Evolutionary conservation across 106 monocot genomes (phyloP).

Genomic region (Hemerocallis citrina): DNA sequence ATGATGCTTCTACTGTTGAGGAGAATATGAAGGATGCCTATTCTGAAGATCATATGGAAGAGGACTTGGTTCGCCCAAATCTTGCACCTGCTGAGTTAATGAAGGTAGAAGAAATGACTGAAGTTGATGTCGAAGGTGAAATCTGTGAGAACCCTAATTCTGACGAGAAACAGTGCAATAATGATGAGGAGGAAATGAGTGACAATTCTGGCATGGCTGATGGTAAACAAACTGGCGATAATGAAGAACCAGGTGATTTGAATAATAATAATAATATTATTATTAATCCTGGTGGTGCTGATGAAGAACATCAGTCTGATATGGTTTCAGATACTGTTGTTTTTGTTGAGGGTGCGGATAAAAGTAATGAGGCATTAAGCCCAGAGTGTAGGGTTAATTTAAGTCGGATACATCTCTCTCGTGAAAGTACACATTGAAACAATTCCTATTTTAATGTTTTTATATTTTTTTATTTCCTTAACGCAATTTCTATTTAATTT

Average conservation of each 20-base stretch:
- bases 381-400: slow-evolving; percentile 31
- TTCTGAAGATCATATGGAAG: background rate
- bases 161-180: background rate
- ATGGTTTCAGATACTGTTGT: background rate
- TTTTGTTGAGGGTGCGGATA: slow-evolving; percentile 10
- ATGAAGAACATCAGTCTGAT: background rate
- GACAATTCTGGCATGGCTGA: background rate
- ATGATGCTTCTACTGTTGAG: slow-evolving; percentile 5
- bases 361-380: slow-evolving; percentile 24
- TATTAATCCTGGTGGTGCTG: too few relatives aligned
- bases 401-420: slow-evolving; percentile 51
- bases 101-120: background rate
- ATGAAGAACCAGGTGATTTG: too few relatives aligned
- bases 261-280: too few relatives aligned
- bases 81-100: background rate
- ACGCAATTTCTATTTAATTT: slow-evolving; percentile 4
- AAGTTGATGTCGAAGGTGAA: background rate
- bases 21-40: background rate
- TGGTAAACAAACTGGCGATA: too few relatives aligned
- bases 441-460: slow-evolving; percentile 10
- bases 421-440: slow-evolving; percentile 53
- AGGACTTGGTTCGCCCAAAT: background rate
- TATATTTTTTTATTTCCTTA: slow-evolving; percentile 5
- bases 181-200: background rate
- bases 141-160: background rate